Percentiles rank a stretch among this genome's conserved stretches.
phyloP scores from a whole-genome alignment of 306 rosid genomes.

The Parietaria judaica region DNA sequence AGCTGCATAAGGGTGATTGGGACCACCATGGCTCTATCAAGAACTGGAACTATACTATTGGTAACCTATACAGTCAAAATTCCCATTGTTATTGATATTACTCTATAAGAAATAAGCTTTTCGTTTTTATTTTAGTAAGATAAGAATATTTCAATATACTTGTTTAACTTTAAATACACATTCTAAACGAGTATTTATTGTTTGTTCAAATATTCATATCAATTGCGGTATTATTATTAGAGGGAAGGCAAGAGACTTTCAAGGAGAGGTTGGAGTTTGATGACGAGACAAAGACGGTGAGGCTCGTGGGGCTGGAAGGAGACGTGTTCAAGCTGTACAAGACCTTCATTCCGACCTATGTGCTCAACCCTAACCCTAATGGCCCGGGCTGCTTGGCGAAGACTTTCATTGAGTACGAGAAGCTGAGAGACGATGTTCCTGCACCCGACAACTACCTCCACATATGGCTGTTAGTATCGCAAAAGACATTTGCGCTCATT shows the following conservation, averaged over 20 bases:
- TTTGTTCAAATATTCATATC: too few species aligned
- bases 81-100: too few species aligned
- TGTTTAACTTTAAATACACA: too few species aligned
- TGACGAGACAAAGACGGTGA: conserved; percentile 14
- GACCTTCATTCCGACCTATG: conserved; percentile 16
- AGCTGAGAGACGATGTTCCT: conserved; percentile 15
- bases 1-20: conserved; percentile 20
- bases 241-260: conserved; percentile 15
- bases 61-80: too few species aligned
- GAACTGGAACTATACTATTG: too few species aligned
- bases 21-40: too few species aligned
- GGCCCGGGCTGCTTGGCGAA: neutral
- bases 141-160: too few species aligned
- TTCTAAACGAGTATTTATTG: too few species aligned
- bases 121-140: too few species aligned
- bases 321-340: conserved; percentile 26
- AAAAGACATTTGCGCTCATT: conserved; percentile 26
- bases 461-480: conserved; percentile 11
- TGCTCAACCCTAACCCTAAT: neutral
- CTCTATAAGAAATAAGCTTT: too few species aligned
- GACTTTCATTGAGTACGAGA: conserved; percentile 25
- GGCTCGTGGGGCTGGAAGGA: conserved; percentile 22
- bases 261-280: conserved; percentile 31
- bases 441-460: conserved; percentile 21
- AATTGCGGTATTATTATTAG: neutral